These are phyloP conservation scores for Xylaria sp. DNA, from an alignment of 2,329 filamentous ascomycete genomes.

Conservation along the genomic window DNA sequence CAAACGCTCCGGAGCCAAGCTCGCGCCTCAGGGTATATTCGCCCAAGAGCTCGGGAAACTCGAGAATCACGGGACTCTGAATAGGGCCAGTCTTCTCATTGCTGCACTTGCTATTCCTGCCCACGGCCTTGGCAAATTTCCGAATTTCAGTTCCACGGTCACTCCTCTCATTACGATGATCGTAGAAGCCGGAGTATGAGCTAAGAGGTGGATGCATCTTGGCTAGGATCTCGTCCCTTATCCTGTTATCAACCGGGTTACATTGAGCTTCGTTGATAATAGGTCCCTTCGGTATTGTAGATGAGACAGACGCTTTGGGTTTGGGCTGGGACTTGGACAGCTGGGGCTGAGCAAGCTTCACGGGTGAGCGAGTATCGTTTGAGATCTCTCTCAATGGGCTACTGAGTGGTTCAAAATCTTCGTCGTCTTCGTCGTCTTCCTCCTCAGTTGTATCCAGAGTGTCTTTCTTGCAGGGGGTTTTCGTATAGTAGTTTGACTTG, in stretches of 20 bases:
- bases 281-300: slow-evolving; percentile 66
- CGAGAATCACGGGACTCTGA: slow-evolving; percentile 70
- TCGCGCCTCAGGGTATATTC: slow-evolving; percentile 85
- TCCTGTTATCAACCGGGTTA: slow-evolving; percentile 84
- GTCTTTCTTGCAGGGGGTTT: slow-evolving; percentile 77
- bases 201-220: slow-evolving; percentile 77
- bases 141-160: slow-evolving; percentile 80
- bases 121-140: slow-evolving; percentile 77
- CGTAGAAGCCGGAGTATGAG: slow-evolving; percentile 82
- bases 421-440: slow-evolving; percentile 48
- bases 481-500: slow-evolving; percentile 70
- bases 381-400: slow-evolving; percentile 78
- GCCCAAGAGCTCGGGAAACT: slow-evolving; percentile 71
- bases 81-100: slow-evolving; percentile 71
- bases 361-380: slow-evolving; percentile 60
- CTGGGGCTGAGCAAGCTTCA: slow-evolving; percentile 63
- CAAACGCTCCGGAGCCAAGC: slow-evolving; percentile 92
- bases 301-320: slow-evolving; percentile 43
- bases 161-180: slow-evolving; percentile 71
- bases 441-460: slow-evolving; percentile 47
- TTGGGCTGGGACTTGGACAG: slow-evolving; percentile 55
- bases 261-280: slow-evolving; percentile 86
- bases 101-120: slow-evolving; percentile 65
- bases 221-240: slow-evolving; percentile 79
- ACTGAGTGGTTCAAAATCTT: slow-evolving; percentile 60